Conservation (phyloP, 805 yeast genomes). For the Ogataea polymorpha region DNA sequence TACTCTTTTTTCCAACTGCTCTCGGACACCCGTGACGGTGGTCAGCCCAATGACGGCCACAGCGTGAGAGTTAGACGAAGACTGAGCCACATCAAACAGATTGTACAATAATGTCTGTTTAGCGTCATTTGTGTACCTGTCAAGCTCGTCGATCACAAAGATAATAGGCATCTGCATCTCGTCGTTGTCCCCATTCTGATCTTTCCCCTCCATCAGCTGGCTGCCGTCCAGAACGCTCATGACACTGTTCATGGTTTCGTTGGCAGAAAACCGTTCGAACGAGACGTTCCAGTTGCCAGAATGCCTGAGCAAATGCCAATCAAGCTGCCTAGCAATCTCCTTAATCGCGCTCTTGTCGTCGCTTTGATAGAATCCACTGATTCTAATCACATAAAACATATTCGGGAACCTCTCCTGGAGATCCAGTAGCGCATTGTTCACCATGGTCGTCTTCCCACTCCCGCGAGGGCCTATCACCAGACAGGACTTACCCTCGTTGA, state of each 20-base stretch:
- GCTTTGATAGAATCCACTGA: conserved; percentile 69
- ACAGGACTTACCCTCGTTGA: conserved; percentile 77
- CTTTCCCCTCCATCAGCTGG: conserved; percentile 13
- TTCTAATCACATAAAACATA: conserved; percentile 57
- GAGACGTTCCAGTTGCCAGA: conserved; percentile 10
- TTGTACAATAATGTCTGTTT: conserved; percentile 87
- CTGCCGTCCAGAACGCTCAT: conserved; percentile 48
- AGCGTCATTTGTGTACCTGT: conserved; percentile 63
- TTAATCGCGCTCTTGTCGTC: conserved; percentile 79
- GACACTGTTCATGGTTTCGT: conserved; percentile 59
- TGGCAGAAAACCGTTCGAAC: conserved; percentile 25
- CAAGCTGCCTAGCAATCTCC: conserved; percentile 83
- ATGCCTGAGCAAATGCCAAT: conserved; percentile 32
- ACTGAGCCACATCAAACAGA: conserved; percentile 81
- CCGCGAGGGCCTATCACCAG: conserved; percentile 78
- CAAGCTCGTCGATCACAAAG: conserved; percentile 83
- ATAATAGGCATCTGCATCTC: conserved; percentile 53
- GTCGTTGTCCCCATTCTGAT: conserved; percentile 11
- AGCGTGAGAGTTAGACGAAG: conserved; percentile 43
- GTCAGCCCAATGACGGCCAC: conserved; percentile 80
- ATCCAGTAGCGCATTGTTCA: conserved; percentile 53
- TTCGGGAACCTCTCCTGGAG: conserved; percentile 41
- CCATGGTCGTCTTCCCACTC: conserved; percentile 67
- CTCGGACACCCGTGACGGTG: conserved; percentile 71
- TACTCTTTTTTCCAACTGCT: conserved; percentile 85